These are phyloP conservation scores for Populus alba DNA, from an alignment of 345 rosid genomes.

Conservation along the genomic window DNA sequence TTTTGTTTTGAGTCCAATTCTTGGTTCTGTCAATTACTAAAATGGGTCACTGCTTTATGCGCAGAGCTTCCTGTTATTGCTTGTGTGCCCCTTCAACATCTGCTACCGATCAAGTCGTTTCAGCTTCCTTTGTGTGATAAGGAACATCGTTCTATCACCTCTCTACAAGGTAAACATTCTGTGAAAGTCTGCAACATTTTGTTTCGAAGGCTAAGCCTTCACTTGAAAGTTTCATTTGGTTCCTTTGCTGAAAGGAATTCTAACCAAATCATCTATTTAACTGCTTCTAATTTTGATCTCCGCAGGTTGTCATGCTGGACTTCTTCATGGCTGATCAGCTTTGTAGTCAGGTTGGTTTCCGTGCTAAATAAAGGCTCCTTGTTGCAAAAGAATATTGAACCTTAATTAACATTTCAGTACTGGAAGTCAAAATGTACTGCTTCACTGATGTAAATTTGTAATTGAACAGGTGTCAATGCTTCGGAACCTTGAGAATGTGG, in stretches of 20 bases:
- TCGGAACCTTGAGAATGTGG: constrained; percentile 74
- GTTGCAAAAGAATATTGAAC: neutral
- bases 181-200: neutral
- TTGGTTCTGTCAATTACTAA: neutral
- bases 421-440: neutral
- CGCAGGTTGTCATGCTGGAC: constrained; percentile 91
- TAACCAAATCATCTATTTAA: neutral
- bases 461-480: constrained; percentile 69
- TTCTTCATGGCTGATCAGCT: constrained; percentile 99
- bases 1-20: neutral
- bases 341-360: constrained; percentile 72
- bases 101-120: constrained; percentile 75
- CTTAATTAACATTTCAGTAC: neutral
- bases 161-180: constrained; percentile 65
- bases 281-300: neutral
- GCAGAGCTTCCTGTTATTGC: constrained; percentile 58
- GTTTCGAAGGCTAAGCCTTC: neutral
- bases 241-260: neutral
- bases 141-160: constrained; percentile 83
- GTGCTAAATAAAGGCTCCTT: neutral
- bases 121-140: constrained; percentile 57
- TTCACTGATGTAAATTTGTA: constrained; percentile 2
- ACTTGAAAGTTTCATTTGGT: neutral
- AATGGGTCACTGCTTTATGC: neutral
- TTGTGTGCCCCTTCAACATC: constrained; percentile 77